Conservation (phyloP, 768 basidiomycete species). For the Naganishia onofrii region DNA sequence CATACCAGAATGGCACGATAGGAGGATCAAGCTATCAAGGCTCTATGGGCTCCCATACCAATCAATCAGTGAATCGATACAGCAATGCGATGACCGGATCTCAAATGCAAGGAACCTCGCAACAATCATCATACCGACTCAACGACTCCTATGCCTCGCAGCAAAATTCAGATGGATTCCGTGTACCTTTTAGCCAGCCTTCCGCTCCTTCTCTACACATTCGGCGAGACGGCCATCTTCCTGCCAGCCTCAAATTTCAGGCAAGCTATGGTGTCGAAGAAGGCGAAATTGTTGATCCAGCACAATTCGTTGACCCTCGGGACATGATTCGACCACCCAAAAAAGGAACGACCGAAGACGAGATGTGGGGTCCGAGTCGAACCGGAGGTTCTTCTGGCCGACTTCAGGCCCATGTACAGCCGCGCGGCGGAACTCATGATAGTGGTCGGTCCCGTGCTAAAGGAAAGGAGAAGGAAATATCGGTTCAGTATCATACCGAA, state of each 20-base stretch:
- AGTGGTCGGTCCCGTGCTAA: background rate
- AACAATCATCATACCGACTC: constrained; percentile 1
- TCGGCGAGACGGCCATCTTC: constrained; percentile 11
- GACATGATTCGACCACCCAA: background rate
- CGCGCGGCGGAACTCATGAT: background rate
- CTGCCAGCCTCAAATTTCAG: background rate
- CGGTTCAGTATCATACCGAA: background rate
- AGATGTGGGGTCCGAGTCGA: background rate
- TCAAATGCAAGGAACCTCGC: background rate
- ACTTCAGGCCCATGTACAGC: background rate
- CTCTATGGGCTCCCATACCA: background rate
- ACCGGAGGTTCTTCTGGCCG: background rate
- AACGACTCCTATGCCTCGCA: background rate
- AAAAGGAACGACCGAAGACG: background rate
- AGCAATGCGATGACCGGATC: background rate
- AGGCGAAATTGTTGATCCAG: constrained; percentile 18
- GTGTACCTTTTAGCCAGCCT: background rate
- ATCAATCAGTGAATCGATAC: background rate
- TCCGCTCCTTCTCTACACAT: background rate
- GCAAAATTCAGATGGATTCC: background rate
- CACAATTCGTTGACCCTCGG: background rate
- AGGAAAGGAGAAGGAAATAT: constrained; percentile 6
- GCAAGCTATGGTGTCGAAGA: background rate
- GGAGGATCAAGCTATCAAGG: constrained; percentile 1
- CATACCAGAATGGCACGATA: background rate